Evolutionary conservation across 345 rosid species (phyloP).

Genomic region (Luvunga scandens): DNA sequence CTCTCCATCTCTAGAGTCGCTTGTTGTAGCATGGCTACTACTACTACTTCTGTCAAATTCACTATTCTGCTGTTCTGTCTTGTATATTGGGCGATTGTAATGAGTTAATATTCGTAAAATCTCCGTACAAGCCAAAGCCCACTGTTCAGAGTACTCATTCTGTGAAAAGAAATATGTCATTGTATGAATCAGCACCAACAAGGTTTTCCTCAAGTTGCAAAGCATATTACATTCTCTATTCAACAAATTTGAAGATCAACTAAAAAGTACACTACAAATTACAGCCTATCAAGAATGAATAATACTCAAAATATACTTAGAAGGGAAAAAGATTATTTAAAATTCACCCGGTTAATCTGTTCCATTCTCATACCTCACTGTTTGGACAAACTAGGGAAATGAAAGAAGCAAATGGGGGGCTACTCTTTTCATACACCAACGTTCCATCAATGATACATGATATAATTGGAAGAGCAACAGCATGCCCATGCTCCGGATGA

Average conservation of each 20-base stretch:
- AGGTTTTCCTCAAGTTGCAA: not conserved
- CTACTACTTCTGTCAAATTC: constrained; percentile 50
- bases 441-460: constrained; percentile 87
- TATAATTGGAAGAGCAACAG: constrained; percentile 92
- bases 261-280: not conserved
- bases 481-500: constrained; percentile 98
- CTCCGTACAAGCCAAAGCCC: constrained; percentile 98
- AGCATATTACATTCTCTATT: not conserved
- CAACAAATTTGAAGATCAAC: not conserved
- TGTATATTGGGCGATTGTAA: constrained; percentile 95
- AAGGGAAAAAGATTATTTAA: not conserved
- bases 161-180: constrained; percentile 29
- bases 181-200: not conserved
- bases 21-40: constrained; percentile 43
- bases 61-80: constrained; percentile 54
- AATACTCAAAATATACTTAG: not conserved
- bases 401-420: constrained; percentile 92
- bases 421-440: constrained; percentile 68
- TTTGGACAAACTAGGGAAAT: constrained; percentile 82
- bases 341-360: constrained; percentile 8
- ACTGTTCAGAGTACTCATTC: constrained; percentile 96
- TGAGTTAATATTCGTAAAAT: constrained; percentile 93
- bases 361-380: constrained; percentile 53
- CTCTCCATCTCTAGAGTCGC: constrained; percentile 40
- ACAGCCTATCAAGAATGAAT: not conserved